A percentile compares a stretch with the other conserved stretches of the same genome.
Conservation (phyloP, 768 basidiomycete genomes). For the Mycena haematopus region DNA sequence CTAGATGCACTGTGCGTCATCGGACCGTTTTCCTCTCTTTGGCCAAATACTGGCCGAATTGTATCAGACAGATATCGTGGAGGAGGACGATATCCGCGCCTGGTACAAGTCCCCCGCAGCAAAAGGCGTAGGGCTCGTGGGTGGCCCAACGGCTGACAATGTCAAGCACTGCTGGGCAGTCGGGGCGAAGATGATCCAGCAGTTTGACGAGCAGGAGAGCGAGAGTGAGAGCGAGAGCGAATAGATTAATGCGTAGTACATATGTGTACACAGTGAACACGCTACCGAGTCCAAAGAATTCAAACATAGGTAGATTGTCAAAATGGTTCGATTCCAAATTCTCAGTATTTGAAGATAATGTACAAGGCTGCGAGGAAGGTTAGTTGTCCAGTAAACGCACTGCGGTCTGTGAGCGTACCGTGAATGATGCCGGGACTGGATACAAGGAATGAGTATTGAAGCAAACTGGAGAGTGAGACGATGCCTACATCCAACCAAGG, state of each 20-base stretch:
- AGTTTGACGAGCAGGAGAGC: conserved; percentile 81
- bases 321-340: conserved; percentile 12
- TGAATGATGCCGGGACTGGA: conserved; percentile 80
- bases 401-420: conserved; percentile 41
- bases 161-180: conserved; percentile 73
- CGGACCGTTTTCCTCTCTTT: conserved; percentile 73
- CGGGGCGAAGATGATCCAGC: conserved; percentile 77
- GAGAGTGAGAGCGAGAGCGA: conserved; percentile 17
- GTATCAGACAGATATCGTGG: conserved; percentile 92
- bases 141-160: conserved; percentile 54
- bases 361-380: conserved; percentile 61
- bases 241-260: not conserved
- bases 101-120: conserved; percentile 76
- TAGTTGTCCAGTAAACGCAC: conserved; percentile 17
- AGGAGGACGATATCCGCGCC: conserved; percentile 86
- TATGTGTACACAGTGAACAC: not conserved
- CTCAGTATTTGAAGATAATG: conserved; percentile 80
- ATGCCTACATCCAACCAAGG: conserved; percentile 76
- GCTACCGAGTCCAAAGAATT: no score
- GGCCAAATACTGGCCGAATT: conserved; percentile 84
- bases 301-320: not conserved
- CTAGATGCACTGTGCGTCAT: conserved; percentile 70
- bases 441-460: conserved; percentile 18
- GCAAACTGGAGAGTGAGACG: not conserved
- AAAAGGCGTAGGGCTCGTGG: conserved; percentile 54